Evolutionary conservation across 495 filamentous ascomycete genomes (phyloP).

Genomic region (Daldinia decipiens): DNA sequence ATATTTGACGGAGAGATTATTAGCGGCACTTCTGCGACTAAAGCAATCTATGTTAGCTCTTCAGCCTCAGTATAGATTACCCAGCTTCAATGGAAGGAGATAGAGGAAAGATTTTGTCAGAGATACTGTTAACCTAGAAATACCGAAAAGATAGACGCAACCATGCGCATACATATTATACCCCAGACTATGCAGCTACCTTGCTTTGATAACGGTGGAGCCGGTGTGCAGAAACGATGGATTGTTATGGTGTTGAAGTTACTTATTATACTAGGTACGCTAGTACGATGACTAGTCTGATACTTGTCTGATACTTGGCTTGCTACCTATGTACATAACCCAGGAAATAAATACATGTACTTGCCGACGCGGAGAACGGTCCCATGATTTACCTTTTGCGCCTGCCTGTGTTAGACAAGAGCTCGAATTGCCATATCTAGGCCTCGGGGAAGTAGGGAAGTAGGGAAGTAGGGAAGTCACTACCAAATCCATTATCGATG

Average conservation of each 20-base stretch:
- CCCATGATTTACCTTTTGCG: slow-evolving; percentile 26
- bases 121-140: slow-evolving; percentile 20
- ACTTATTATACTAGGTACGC: slow-evolving; percentile 8
- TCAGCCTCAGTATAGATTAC: slow-evolving; percentile 2
- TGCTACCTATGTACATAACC: background rate
- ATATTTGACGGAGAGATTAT: slow-evolving; percentile 2
- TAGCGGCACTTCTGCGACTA: slow-evolving; percentile 11
- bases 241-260: slow-evolving; percentile 32
- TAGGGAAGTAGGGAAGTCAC: slow-evolving; percentile 17
- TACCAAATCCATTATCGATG: slow-evolving; percentile 19
- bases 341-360: slow-evolving; percentile 23
- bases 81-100: background rate
- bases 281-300: slow-evolving; percentile 16
- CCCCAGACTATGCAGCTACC: slow-evolving; percentile 24
- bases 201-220: slow-evolving; percentile 41
- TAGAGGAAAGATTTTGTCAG: slow-evolving; percentile 11
- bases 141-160: slow-evolving; percentile 19
- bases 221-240: slow-evolving; percentile 19
- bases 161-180: slow-evolving; percentile 8
- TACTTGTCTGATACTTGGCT: slow-evolving; percentile 18
- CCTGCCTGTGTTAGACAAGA: slow-evolving; percentile 20
- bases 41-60: background rate
- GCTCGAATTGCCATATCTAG: slow-evolving; percentile 15
- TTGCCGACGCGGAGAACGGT: slow-evolving; percentile 27
- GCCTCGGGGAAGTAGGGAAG: slow-evolving; percentile 10